Base-by-base conservation (phyloP, 257 asterid species). In the Anisodus acutangulus region DNA sequence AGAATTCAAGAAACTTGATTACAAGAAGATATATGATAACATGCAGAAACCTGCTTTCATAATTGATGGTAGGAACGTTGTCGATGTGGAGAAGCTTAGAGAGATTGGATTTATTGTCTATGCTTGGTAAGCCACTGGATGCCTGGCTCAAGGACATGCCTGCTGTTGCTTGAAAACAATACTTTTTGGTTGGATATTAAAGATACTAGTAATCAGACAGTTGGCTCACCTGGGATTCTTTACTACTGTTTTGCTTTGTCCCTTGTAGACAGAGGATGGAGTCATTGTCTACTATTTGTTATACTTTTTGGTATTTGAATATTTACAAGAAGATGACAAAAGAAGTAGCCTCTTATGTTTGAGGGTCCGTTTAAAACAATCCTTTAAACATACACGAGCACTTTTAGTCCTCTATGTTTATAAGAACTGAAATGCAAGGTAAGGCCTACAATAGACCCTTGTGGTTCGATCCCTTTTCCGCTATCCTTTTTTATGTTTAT, bases 41-140 rank as follows among this genome's bases (percentile, higher is more conserved):
- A 88, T 88, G 91, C 83, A 85, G 74, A 87, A 89, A 51, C 91
- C 88, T 43, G 88, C 91, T 59, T 88, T 83, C 10, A 19, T 88
- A 12, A 84, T 86, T 60, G 87, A 88, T 88, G 88, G 90, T 12
- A 22, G 88, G 59, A 88, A 84, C 55, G 35, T 88, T 35, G 68
- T 88, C 10, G 70, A 88, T n/a, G 49, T 49, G 22, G 81, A 76
- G 11, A 88, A 88, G 79, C 43, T 86, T 41, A 72, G 85, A 57
- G 67, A 83, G 70, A 76, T 88, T 51, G 90, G 88, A 12, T 86
- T 88, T 74, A 78, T 88, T 43, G 90, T 88, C 16, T 88, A 86
- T 84, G 84, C 90, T 88, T 78, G 90, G 85, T 43, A 86, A 86
- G 71, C 90, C 90, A 22, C 81, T 88, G 62, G 90, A 86, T 81